Evolutionary conservation across 164 flowering plant species (phyloP).

Genomic region (Stephania yunnanensis): DNA sequence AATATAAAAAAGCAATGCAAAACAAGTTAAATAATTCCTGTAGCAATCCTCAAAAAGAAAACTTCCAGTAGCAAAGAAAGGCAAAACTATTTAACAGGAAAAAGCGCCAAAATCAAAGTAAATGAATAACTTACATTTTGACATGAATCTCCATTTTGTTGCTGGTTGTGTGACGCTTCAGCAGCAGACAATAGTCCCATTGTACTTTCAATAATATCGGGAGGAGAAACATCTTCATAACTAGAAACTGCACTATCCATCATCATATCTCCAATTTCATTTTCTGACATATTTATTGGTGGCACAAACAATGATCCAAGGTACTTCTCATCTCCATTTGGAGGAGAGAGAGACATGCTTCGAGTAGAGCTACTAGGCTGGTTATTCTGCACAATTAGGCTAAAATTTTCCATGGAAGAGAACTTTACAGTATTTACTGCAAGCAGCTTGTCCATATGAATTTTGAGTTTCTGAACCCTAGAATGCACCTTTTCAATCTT

Average conservation of each 20-base stretch:
- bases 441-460: conserved; percentile 42
- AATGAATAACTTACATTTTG: conserved; percentile 52
- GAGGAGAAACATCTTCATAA: conserved; percentile 46
- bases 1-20: neutral
- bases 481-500: conserved; percentile 53
- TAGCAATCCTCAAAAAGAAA: no score
- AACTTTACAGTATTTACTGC: conserved; percentile 44
- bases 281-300: conserved; percentile 34
- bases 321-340: conserved; percentile 43
- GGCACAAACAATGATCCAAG: conserved; percentile 38
- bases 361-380: conserved; percentile 50
- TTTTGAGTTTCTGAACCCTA: conserved; percentile 51
- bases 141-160: conserved; percentile 52
- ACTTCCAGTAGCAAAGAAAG: neutral
- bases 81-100: neutral
- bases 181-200: conserved; percentile 52
- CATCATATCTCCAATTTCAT: conserved; percentile 43
- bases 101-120: neutral
- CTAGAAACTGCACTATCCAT: conserved; percentile 56
- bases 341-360: conserved; percentile 65
- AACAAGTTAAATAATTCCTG: neutral
- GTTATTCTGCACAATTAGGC: conserved; percentile 50
- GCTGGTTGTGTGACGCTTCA: conserved; percentile 47
- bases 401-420: conserved; percentile 68
- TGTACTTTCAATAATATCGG: conserved; percentile 78